phyloP scores from a whole-genome alignment of 176 grass and related monocot species.

The Bothriochloa decipiens region DNA sequence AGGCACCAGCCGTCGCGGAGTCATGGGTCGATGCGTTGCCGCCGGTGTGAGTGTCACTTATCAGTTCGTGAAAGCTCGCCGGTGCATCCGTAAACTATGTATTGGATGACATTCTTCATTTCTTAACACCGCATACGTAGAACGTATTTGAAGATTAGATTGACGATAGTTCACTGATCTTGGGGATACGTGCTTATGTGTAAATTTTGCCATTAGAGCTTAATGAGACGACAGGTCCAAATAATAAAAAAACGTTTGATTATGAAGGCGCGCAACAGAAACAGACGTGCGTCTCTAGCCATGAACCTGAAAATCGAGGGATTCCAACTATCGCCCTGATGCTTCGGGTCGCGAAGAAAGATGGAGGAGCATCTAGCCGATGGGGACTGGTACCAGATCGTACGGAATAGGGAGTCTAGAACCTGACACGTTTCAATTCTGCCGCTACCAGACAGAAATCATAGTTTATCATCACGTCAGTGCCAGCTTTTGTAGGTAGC shows the following conservation, averaged over 20 bases:
- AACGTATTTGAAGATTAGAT: not conserved
- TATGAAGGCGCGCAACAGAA: not conserved
- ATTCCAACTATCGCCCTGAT: not conserved
- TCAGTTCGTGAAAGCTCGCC: no score
- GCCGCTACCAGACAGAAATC: not conserved
- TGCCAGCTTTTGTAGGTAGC: not conserved
- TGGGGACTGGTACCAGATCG: not conserved
- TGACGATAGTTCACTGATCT: not conserved
- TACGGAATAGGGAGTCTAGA: not conserved
- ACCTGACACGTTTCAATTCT: not conserved
- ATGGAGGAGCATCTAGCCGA: conserved; percentile 5
- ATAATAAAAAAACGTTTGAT: not conserved
- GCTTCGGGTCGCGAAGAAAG: not conserved
- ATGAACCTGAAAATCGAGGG: not conserved
- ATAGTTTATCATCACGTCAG: not conserved
- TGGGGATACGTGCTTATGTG: not conserved
- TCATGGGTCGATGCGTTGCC: not conserved
- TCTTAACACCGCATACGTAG: not conserved
- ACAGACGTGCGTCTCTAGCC: not conserved
- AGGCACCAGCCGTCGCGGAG: not conserved
- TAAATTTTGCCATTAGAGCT: not conserved
- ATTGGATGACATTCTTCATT: not conserved
- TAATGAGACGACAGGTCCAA: not conserved
- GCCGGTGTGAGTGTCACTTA: not conserved
- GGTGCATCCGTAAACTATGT: not conserved